Conservation (phyloP, 345 rosid genomes). For the Leavenworthia alabamica region DNA sequence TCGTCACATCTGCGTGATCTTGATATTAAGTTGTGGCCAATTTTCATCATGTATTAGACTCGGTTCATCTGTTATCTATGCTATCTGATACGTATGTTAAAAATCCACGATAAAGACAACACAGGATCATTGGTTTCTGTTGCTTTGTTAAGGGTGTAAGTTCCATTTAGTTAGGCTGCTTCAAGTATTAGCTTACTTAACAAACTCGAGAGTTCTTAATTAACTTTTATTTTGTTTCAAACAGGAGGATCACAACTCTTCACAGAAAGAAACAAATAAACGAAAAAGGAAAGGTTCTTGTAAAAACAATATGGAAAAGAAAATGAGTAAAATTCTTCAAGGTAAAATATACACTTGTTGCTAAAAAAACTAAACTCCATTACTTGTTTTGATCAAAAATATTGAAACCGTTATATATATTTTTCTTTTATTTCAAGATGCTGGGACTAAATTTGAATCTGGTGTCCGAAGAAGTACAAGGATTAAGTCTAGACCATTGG, state of each 20-base stretch:
- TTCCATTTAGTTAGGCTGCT: background rate
- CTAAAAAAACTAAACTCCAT: background rate
- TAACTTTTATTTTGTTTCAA: slow-evolving; percentile 19
- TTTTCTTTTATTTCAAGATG: background rate
- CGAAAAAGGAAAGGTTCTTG: slow-evolving; percentile 6
- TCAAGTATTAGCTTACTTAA: background rate
- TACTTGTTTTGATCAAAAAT: slow-evolving; percentile 1
- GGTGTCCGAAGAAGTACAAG: slow-evolving; percentile 85
- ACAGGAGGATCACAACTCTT: slow-evolving; percentile 37
- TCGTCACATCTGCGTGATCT: background rate
- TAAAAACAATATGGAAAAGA: slow-evolving; percentile 16
- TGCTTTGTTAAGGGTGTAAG: background rate
- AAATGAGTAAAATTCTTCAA: slow-evolving; percentile 91
- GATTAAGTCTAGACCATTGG: slow-evolving; percentile 82
- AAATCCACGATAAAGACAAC: background rate
- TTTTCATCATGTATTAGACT: slow-evolving; percentile 6
- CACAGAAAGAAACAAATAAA: slow-evolving; percentile 21
- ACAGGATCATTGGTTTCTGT: background rate
- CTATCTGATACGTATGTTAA: background rate
- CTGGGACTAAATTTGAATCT: slow-evolving; percentile 37
- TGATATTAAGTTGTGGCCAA: background rate
- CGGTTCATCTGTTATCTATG: background rate
- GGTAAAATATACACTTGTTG: slow-evolving; percentile 47
- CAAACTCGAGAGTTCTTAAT: background rate
- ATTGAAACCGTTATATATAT: background rate